Conservation (phyloP, 169 alveolate genomes). For the Theileria orientalis region DNA sequence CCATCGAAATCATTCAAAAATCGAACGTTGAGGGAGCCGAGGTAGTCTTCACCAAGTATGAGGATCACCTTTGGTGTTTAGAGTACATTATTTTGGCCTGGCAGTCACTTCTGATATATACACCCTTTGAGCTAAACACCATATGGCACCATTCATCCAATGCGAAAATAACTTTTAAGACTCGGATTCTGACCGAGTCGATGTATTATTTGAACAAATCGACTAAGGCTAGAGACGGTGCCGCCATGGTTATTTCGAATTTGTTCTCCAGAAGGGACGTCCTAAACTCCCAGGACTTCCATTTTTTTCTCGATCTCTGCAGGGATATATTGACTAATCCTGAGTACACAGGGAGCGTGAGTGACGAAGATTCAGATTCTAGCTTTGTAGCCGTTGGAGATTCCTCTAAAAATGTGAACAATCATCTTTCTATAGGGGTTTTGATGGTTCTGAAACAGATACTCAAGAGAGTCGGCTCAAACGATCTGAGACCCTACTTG, state of each 20-base stretch:
- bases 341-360: neutral
- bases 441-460: constrained; percentile 50
- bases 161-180: constrained; percentile 17
- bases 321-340: neutral
- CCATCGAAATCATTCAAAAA: constrained; percentile 20
- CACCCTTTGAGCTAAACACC: constrained; percentile 40
- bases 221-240: constrained; percentile 56
- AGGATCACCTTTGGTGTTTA: constrained; percentile 48
- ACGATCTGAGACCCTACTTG: constrained; percentile 13
- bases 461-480: constrained; percentile 31
- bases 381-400: neutral
- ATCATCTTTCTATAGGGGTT: constrained; percentile 44
- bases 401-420: constrained; percentile 1
- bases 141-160: constrained; percentile 29
- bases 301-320: constrained; percentile 4
- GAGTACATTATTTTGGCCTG: constrained; percentile 46
- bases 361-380: too few relatives aligned
- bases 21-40: neutral
- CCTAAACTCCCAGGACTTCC: constrained; percentile 8
- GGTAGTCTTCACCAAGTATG: neutral
- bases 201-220: constrained; percentile 28
- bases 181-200: constrained; percentile 12
- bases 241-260: constrained; percentile 42
- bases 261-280: constrained; percentile 42
- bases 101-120: constrained; percentile 47